Evolutionary conservation across 768 basidiomycete species (phyloP).

Genomic region (Xerocomellus intermedius): DNA sequence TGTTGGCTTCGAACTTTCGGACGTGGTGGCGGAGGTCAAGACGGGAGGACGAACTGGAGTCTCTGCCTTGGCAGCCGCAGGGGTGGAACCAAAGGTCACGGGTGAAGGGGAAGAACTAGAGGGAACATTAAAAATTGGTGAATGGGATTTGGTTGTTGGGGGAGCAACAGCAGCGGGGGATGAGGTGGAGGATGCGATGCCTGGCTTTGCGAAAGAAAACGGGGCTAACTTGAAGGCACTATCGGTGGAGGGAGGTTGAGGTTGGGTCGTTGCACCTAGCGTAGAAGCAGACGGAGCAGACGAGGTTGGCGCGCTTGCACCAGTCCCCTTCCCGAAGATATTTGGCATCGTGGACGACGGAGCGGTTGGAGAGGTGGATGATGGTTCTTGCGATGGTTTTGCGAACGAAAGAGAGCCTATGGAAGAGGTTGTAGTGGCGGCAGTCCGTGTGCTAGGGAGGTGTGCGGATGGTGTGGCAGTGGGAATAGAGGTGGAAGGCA

Average conservation of each 20-base stretch:
- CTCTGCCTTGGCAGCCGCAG: constrained; percentile 9
- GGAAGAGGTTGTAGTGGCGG: constrained; percentile 13
- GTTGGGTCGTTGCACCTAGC: constrained; percentile 5
- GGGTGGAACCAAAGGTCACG: constrained; percentile 7
- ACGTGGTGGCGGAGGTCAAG: background rate
- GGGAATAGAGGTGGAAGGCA: constrained; percentile 27
- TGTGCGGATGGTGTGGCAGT: constrained; percentile 16
- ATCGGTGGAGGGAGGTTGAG: constrained; percentile 8
- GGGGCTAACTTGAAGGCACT: constrained; percentile 9
- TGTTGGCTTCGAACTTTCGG: constrained; percentile 14
- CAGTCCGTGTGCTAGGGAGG: constrained; percentile 4
- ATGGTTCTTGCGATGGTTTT: constrained; percentile 12
- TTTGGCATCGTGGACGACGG: constrained; percentile 23
- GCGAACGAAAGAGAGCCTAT: constrained; percentile 13
- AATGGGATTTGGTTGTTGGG: constrained; percentile 11
- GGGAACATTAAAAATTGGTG: constrained; percentile 20
- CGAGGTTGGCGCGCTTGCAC: constrained; percentile 4
- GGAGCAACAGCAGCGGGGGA: constrained; percentile 5
- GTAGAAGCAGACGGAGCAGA: constrained; percentile 6
- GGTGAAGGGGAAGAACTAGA: constrained; percentile 1
- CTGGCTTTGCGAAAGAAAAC: constrained; percentile 18
- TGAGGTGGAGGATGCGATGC: constrained; percentile 26
- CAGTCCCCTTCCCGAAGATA: constrained; percentile 32
- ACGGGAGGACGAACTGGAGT: background rate
- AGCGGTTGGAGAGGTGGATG: background rate